phyloP scores from a whole-genome alignment of 1,284 basidiomycete genomes.

The Hypsizygus ulmarius region DNA sequence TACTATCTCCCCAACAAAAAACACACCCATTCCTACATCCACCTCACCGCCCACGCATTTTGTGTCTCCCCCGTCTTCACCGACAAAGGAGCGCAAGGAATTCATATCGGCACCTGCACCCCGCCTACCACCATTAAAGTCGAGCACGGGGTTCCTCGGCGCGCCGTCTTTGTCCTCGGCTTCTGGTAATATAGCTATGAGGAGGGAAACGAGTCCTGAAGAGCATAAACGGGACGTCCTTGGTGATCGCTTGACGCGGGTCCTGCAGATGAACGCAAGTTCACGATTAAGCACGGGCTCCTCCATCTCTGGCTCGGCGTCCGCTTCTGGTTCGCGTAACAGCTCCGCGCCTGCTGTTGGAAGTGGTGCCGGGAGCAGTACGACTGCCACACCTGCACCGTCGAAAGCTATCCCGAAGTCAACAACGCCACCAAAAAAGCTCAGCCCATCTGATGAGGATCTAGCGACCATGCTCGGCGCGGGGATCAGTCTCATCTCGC shows the following conservation, averaged over 20 bases:
- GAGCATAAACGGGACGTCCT: conserved; percentile 32
- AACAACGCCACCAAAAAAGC: conserved; percentile 8
- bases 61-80: conserved; percentile 32
- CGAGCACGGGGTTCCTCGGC: background rate
- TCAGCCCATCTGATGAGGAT: conserved; percentile 36
- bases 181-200: conserved; percentile 2
- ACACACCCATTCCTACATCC: conserved; percentile 20
- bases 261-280: conserved; percentile 26
- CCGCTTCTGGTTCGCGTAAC: conserved; percentile 3
- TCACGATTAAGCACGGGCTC: background rate
- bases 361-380: background rate
- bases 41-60: conserved; percentile 37
- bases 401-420: background rate
- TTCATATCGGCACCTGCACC: conserved; percentile 1
- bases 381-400: background rate
- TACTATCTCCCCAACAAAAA: conserved; percentile 5
- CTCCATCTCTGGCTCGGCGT: conserved; percentile 2
- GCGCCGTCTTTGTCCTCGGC: conserved; percentile 1
- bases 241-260: conserved; percentile 38
- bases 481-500: conserved; percentile 37
- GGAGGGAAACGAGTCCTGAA: conserved; percentile 21
- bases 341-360: background rate
- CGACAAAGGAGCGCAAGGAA: conserved; percentile 26
- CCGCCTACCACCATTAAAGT: background rate
- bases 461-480: conserved; percentile 38